Conservation (phyloP, 345 rosid genomes). For the Erucastrum elatum region DNA sequence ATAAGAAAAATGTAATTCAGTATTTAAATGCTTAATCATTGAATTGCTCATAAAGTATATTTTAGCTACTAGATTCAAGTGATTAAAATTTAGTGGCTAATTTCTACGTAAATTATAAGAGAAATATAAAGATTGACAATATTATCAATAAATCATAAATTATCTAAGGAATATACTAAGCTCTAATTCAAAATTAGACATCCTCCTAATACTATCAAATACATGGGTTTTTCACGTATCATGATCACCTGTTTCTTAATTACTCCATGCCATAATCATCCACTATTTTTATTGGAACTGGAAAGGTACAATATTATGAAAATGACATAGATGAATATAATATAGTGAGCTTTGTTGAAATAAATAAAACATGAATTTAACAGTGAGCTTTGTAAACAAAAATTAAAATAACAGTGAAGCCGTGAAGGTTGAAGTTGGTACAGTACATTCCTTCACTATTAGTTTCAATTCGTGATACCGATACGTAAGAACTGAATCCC, state of each 20-base stretch:
- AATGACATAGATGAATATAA: constrained; percentile 20
- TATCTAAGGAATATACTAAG: neutral
- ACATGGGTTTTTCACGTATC: neutral
- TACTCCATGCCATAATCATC: neutral
- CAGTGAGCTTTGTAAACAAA: neutral
- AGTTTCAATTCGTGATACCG: neutral
- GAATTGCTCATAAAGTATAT: neutral
- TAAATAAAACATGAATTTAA: constrained; percentile 1
- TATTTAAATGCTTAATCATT: neutral
- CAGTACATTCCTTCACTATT: constrained; percentile 11
- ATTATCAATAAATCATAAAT: neutral
- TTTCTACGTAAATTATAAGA: neutral
- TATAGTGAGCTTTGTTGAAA: constrained; percentile 7
- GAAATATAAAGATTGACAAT: neutral
- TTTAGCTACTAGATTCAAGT: neutral
- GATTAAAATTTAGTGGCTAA: neutral
- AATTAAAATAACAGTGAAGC: neutral
- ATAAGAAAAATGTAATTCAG: neutral
- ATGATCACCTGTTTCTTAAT: neutral
- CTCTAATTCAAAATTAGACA: neutral
- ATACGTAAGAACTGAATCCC: constrained; percentile 26
- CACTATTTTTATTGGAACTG: neutral
- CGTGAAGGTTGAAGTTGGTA: constrained; percentile 16
- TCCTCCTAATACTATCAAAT: neutral
- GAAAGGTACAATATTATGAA: constrained; percentile 9